These are phyloP conservation scores for Diaporthe caulivora DNA, from an alignment of 2,329 filamentous ascomycete species.

Conservation along the genomic window DNA sequence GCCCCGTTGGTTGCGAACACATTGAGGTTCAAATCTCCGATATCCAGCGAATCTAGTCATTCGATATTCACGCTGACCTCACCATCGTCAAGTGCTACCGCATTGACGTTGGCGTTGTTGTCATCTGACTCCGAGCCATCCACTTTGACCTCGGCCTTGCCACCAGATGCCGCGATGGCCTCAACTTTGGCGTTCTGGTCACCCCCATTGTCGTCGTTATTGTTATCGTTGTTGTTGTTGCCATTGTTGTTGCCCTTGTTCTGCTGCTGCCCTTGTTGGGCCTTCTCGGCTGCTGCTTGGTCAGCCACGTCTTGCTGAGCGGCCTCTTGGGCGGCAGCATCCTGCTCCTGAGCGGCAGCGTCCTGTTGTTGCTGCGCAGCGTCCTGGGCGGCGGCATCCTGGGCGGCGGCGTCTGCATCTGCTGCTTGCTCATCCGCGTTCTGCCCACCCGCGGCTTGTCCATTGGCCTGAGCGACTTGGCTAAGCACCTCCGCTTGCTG, in stretches of 20 bases:
- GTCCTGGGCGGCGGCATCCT: neutral
- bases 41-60: constrained; percentile 28
- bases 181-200: neutral
- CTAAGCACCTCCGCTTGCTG: constrained; percentile 2
- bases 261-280: neutral
- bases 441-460: neutral
- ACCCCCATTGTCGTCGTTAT: neutral
- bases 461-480: constrained; percentile 6
- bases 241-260: neutral
- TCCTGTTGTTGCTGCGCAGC: neutral
- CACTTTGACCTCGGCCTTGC: constrained; percentile 16
- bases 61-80: constrained; percentile 4
- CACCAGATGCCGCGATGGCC: neutral
- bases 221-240: neutral
- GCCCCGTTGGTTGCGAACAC: constrained; percentile 12
- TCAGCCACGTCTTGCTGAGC: neutral
- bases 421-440: neutral
- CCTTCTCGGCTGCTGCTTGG: neutral
- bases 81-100: constrained; percentile 4
- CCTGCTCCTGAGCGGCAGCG: neutral
- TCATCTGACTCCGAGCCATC: constrained; percentile 1
- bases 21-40: constrained; percentile 8
- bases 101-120: constrained; percentile 24
- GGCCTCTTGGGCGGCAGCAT: neutral
- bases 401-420: neutral